Percentiles rank a stretch among this genome's conserved stretches.
Conservation (phyloP, 805 yeast species). For the Naumovozyma castellii region DNA sequence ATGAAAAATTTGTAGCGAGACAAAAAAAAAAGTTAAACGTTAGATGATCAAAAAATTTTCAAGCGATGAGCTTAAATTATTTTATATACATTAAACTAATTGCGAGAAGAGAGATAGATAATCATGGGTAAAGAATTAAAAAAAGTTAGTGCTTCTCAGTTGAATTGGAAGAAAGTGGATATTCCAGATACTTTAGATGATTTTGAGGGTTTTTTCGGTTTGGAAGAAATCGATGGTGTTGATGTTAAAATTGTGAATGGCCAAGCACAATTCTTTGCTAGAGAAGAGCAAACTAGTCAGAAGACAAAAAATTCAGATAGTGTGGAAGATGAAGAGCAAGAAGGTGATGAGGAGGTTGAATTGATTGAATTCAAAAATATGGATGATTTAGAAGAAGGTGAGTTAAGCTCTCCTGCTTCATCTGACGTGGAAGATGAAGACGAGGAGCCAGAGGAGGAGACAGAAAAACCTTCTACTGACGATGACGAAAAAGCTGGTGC, state of each 20-base stretch:
- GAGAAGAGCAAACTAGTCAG: conserved; percentile 13
- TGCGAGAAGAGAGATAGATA: not conserved
- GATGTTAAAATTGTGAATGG: conserved; percentile 70
- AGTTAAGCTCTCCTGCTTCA: conserved; percentile 17
- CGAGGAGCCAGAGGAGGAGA: conserved; percentile 12
- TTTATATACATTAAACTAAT: not conserved
- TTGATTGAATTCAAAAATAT: conserved; percentile 25
- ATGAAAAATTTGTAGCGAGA: not conserved
- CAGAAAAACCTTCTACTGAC: conserved; percentile 9
- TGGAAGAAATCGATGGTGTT: conserved; percentile 92
- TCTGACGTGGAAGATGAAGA: conserved; percentile 19
- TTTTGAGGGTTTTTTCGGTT: conserved; percentile 82
- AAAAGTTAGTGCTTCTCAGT: conserved; percentile 38
- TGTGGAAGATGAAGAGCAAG: conserved; percentile 8
- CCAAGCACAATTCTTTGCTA: conserved; percentile 42
- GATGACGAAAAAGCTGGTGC: conserved; percentile 7
- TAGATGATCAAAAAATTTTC: not conserved
- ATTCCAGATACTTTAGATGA: conserved; percentile 79
- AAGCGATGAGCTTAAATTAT: not conserved
- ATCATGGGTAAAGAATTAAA: not conserved
- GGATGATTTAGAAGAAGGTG: conserved; percentile 27
- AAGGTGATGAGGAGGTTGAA: conserved; percentile 11
- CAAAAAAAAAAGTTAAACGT: not conserved
- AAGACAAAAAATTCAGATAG: conserved; percentile 9
- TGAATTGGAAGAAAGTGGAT: conserved; percentile 74